Evolutionary conservation across 1,139 yeast genomes (phyloP), one percentile per base, ranked within the genome.

Genomic region (Citeromyces hawaiiensis): DNA sequence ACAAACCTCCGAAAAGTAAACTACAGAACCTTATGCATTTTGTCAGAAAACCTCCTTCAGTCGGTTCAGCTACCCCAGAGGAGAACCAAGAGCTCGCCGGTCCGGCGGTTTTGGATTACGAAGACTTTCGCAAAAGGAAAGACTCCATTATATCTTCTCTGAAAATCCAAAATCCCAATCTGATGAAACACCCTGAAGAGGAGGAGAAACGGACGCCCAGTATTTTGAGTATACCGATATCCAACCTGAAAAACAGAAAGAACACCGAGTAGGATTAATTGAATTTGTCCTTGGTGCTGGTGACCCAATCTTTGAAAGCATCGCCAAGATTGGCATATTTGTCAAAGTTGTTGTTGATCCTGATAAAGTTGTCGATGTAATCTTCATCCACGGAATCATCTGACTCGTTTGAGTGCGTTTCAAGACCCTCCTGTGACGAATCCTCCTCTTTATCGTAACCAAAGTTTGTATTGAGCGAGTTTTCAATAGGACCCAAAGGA

Each of bases 291-390:
- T 34, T 38, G 9, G 35, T 39, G 15, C 36, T 48, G 34, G 34
- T 36, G 6, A 55, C 35, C 60, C 60, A 56, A 41, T 56, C 60
- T 40, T 48, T 54, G 40, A 56, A 55, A 2, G 60, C 60, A 31
- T 56, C 60, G 21, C 58, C 44, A 7, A 56, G 48, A 5, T 53
- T 46, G 2, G 57, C 45, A 40, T 56, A 56, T 18, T 51, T 46
- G 38, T 56, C 60, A 42, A 55, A 54, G 39, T 55, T 54, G 40
- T 56, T 51, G 19, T 53, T 50, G 29, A 56, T 56, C 29, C 52
- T 47, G 32, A 55, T 49, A 35, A 56, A 56, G 34, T 55, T 54
- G 36, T 51, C 55, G 27, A 51, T 56, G 35, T 36, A 39, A 27
- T 34, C 37, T 16, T 39, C 38, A n/a, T 36, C 41, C 9, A 39